Conservation (phyloP, 2,329 filamentous ascomycete species). For the Diaporthe ilicicola region DNA sequence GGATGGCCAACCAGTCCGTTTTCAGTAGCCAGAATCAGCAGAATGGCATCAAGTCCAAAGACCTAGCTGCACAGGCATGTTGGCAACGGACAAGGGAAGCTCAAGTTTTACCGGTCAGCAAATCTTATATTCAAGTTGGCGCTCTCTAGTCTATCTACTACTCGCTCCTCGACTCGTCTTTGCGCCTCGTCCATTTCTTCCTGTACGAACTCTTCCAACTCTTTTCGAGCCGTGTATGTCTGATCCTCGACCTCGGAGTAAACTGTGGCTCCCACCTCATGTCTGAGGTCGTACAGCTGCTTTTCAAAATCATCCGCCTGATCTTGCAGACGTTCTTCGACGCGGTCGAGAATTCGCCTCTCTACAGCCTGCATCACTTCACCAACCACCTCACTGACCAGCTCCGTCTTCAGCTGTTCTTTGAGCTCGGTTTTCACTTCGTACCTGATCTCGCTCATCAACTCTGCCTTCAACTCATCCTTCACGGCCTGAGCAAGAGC, state of each 20-base stretch:
- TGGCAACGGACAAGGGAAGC: not conserved
- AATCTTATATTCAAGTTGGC: slow-evolving; percentile 23
- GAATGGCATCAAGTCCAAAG: not conserved
- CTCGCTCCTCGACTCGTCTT: slow-evolving; percentile 13
- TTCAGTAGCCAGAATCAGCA: not conserved
- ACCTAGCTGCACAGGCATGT: not conserved
- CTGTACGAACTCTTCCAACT: slow-evolving; percentile 13
- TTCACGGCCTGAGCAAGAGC: not conserved
- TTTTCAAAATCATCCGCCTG: slow-evolving; percentile 18
- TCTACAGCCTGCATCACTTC: slow-evolving; percentile 17
- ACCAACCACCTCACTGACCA: not conserved
- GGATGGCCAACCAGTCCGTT: too few species aligned
- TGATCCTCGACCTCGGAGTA: slow-evolving; percentile 23
- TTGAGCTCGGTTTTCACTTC: slow-evolving; percentile 3
- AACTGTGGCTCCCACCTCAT: slow-evolving; percentile 4
- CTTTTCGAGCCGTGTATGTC: slow-evolving; percentile 12
- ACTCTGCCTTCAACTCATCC: slow-evolving; percentile 9
- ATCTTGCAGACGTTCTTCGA: slow-evolving; percentile 17
- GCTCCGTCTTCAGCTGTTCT: not conserved
- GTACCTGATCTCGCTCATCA: not conserved
- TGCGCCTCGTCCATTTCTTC: slow-evolving; percentile 24
- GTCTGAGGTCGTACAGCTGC: slow-evolving; percentile 6
- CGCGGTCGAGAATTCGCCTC: not conserved
- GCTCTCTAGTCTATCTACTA: slow-evolving; percentile 20
- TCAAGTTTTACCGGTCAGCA: not conserved